Percentiles rank a stretch among this genome's conserved stretches.
phyloP scores from a whole-genome alignment of 73 alveolate species.

The Tetrahymena elliotti region DNA sequence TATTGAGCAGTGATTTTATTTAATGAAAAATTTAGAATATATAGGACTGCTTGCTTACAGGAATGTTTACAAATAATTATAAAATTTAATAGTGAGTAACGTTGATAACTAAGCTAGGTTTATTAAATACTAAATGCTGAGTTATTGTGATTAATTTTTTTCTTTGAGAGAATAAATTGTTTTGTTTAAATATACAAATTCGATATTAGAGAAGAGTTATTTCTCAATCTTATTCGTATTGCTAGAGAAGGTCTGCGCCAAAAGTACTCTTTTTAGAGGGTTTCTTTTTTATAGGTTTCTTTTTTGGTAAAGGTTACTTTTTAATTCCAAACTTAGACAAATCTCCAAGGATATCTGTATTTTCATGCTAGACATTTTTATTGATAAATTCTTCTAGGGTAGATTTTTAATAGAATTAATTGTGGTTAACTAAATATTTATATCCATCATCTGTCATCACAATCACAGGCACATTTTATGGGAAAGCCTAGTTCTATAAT shows the following conservation, averaged over 20 bases:
- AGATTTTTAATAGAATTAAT: not conserved
- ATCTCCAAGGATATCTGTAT: not conserved
- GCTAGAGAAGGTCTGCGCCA: not conserved
- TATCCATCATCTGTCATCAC: not conserved
- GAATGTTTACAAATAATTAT: no score
- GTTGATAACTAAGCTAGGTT: no score
- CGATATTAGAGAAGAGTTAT: not conserved
- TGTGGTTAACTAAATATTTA: not conserved
- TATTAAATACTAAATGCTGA: no score
- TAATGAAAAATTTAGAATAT: no score
- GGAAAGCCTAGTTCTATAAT: not conserved
- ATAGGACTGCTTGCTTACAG: no score
- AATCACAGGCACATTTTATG: not conserved
- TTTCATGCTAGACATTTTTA: not conserved
- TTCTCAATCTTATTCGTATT: not conserved
- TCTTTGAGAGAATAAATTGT: not conserved
- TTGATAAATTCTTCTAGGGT: not conserved
- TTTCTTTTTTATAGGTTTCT: not conserved
- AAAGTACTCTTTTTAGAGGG: not conserved
- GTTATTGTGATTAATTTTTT: not conserved
- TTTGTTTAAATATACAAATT: not conserved
- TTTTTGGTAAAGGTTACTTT: not conserved
- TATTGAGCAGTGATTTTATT: no score
- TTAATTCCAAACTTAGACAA: not conserved
- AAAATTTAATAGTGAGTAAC: no score